Conservation (phyloP, 768 basidiomycete species). For the Russula sp. region DNA sequence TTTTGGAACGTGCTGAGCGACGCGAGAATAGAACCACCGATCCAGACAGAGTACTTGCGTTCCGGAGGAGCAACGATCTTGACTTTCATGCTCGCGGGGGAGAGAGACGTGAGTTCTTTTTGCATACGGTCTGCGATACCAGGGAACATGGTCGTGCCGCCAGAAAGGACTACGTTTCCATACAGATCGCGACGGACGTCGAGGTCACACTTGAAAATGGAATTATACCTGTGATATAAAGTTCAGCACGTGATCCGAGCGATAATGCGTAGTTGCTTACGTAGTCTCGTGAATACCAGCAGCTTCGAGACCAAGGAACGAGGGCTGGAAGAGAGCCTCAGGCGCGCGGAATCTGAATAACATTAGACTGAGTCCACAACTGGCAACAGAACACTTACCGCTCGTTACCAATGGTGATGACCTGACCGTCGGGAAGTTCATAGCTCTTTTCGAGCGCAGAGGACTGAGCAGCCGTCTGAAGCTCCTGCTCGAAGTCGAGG, state of each 20-base stretch:
- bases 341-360: conserved; percentile 50
- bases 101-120: conserved; percentile 83
- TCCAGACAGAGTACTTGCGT: conserved; percentile 96
- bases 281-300: conserved; percentile 79
- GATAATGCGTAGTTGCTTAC: conserved; percentile 34
- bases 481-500: conserved; percentile 90
- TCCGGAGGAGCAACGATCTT: conserved; percentile 94
- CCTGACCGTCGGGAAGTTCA: conserved; percentile 89
- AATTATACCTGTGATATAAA: conserved; percentile 48
- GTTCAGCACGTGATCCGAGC: conserved; percentile 9
- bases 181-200: conserved; percentile 80
- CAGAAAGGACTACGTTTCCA: conserved; percentile 81
- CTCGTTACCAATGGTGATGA: conserved; percentile 81
- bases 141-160: conserved; percentile 73
- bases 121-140: conserved; percentile 96
- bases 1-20: conserved; percentile 96
- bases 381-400: conserved; percentile 38
- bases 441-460: conserved; percentile 91
- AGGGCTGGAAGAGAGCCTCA: conserved; percentile 58
- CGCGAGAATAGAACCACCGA: conserved; percentile 82
- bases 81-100: conserved; percentile 91
- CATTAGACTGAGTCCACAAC: not conserved
- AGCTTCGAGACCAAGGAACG: conserved; percentile 67
- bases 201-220: conserved; percentile 65
- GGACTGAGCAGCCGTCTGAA: conserved; percentile 85